Percentiles rank a stretch among this genome's conserved stretches.
phyloP scores from a whole-genome alignment of 2,329 filamentous ascomycete species.

The Diaporthe longicolla region DNA sequence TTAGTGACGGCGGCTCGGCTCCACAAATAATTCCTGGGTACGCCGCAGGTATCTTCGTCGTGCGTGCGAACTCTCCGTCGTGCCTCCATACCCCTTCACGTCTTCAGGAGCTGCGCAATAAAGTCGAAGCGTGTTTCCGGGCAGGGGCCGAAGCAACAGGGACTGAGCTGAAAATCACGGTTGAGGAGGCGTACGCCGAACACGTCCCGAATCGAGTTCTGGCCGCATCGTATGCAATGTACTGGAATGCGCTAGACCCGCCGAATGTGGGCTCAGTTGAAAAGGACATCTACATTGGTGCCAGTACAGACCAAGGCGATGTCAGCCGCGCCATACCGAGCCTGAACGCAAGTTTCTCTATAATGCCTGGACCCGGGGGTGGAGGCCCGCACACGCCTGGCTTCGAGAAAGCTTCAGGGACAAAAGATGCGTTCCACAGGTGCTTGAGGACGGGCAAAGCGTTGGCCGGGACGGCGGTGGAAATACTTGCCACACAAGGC shows the following conservation, averaged over 20 bases:
- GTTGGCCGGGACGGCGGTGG: constrained; percentile 62
- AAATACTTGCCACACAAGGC: constrained; percentile 59
- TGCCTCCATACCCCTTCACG: constrained; percentile 52
- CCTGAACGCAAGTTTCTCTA: constrained; percentile 66
- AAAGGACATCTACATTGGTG: constrained; percentile 48
- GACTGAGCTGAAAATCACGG: constrained; percentile 60
- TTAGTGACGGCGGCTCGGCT: constrained; percentile 65
- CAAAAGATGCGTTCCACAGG: constrained; percentile 60
- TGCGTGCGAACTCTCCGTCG: constrained; percentile 54
- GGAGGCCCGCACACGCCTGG: constrained; percentile 67
- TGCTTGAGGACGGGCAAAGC: constrained; percentile 63
- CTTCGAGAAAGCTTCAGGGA: constrained; percentile 66
- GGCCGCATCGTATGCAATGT: constrained; percentile 59
- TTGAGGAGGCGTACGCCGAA: constrained; percentile 63
- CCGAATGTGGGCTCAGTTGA: constrained; percentile 43
- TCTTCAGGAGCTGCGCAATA: constrained; percentile 55
- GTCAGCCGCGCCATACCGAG: constrained; percentile 71
- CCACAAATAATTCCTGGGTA: constrained; percentile 70
- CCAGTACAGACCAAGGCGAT: constrained; percentile 73
- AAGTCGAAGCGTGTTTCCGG: constrained; percentile 59
- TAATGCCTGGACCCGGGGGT: constrained; percentile 59
- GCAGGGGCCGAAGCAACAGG: constrained; percentile 60
- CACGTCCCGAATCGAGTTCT: constrained; percentile 68
- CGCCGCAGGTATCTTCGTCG: constrained; percentile 60
- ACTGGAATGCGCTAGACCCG: constrained; percentile 59